Evolutionary conservation across 208 protist genomes (phyloP).

Genomic region (Entamoeba dispar): DNA sequence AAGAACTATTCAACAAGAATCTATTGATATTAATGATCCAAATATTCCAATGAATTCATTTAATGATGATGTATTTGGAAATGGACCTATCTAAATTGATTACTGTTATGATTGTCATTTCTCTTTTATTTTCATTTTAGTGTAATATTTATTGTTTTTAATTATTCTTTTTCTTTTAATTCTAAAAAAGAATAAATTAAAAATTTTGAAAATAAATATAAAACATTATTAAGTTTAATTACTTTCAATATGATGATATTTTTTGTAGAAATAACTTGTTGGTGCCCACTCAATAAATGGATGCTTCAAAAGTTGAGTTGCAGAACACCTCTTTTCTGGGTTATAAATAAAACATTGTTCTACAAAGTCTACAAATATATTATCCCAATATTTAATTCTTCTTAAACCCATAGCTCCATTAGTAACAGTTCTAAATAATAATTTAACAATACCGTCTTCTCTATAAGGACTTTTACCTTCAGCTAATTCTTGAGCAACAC

Average conservation of each 20-base stretch:
- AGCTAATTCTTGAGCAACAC: conserved; percentile 7
- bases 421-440: not conserved
- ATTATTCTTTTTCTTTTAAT: no score
- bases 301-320: not conserved
- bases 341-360: not conserved
- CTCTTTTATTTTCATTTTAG: no score
- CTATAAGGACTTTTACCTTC: not conserved
- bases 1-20: not conserved
- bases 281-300: not conserved
- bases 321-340: not conserved
- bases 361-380: not conserved
- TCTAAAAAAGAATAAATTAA: no score
- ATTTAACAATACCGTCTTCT: not conserved
- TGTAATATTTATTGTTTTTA: no score
- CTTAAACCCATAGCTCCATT: not conserved
- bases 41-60: not conserved
- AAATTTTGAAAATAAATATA: no score
- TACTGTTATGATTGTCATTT: no score
- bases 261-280: not conserved
- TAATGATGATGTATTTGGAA: not conserved
- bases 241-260: not conserved
- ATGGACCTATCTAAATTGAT: not conserved
- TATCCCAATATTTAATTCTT: not conserved
- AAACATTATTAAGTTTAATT: no score
- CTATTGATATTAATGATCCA: not conserved